Evolutionary conservation across 176 grass and related monocot genomes (phyloP).

Genomic region (Neostapfia colusana): DNA sequence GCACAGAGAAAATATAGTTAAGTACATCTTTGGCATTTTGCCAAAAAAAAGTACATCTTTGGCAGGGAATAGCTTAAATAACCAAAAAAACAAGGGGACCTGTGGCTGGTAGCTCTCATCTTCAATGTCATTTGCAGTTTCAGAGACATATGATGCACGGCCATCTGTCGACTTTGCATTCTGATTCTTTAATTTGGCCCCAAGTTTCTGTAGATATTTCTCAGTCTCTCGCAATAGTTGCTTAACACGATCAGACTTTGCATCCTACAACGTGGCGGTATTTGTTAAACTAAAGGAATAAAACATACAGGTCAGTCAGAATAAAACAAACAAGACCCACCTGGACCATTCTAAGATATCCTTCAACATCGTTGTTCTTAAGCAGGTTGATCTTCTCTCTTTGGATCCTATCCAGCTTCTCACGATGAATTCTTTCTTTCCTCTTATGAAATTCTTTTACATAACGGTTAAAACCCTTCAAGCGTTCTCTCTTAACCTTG

Average conservation of each 20-base stretch:
- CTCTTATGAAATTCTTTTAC: constrained; percentile 97
- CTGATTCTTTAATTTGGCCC: constrained; percentile 69
- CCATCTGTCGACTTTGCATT: constrained; percentile 58
- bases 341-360: constrained; percentile 99
- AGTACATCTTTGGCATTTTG: constrained; percentile 23
- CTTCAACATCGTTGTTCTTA: constrained; percentile 99
- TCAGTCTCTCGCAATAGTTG: constrained; percentile 96
- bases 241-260: constrained; percentile 97
- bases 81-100: constrained; percentile 43
- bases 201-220: constrained; percentile 95
- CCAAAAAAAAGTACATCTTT: too few relatives aligned
- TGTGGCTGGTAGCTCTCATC: constrained; percentile 95
- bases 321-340: constrained; percentile 44
- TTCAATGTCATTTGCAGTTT: constrained; percentile 72
- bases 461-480: constrained; percentile 87
- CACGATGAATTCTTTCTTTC: constrained; percentile 85
- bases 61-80: constrained; percentile 25
- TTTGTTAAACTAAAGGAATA: constrained; percentile 31
- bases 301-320: constrained; percentile 30
- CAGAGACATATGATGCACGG: constrained; percentile 50
- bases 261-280: constrained; percentile 63
- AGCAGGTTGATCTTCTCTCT: constrained; percentile 97
- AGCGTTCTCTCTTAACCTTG: constrained; percentile 88
- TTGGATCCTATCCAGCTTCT: constrained; percentile 96
- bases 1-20: constrained; percentile 44